Evolutionary conservation across 2,329 filamentous ascomycete species (phyloP).

Genomic region (Fusarium sp.): DNA sequence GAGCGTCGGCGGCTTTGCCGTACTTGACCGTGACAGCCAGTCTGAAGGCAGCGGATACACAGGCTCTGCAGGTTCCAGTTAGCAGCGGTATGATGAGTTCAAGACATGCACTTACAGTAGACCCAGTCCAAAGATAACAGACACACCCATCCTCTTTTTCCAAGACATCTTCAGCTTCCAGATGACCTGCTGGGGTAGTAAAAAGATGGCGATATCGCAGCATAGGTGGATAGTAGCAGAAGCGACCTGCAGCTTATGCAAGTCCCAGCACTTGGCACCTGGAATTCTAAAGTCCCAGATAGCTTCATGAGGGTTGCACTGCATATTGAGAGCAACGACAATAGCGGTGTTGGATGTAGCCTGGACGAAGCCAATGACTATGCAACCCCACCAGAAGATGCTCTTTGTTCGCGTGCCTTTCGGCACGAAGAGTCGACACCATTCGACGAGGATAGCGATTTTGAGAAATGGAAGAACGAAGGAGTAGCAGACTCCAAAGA

Average conservation of each 20-base stretch:
- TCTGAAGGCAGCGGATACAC: background rate
- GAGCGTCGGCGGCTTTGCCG: background rate
- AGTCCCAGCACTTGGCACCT: slow-evolving; percentile 1
- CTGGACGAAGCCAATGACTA: slow-evolving; percentile 48
- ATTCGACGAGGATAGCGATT: slow-evolving; percentile 57
- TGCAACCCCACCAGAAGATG: slow-evolving; percentile 52
- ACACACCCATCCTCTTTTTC: slow-evolving; percentile 48
- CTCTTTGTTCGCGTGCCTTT: slow-evolving; percentile 31
- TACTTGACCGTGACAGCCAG: slow-evolving; percentile 9
- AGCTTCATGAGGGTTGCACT: slow-evolving; percentile 7
- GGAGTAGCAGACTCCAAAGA: slow-evolving; percentile 52
- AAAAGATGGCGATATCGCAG: slow-evolving; percentile 45
- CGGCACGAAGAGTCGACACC: slow-evolving; percentile 54
- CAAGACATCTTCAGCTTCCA: slow-evolving; percentile 48
- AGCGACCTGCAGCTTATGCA: background rate
- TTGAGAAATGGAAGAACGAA: slow-evolving; percentile 55
- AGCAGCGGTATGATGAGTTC: background rate
- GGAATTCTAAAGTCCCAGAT: slow-evolving; percentile 7
- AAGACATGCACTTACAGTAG: background rate
- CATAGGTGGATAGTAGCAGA: slow-evolving; percentile 6
- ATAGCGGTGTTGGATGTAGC: slow-evolving; percentile 18
- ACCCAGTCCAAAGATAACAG: slow-evolving; percentile 46
- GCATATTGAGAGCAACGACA: slow-evolving; percentile 7
- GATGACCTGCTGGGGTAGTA: slow-evolving; percentile 48
- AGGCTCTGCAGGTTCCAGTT: background rate